Evolutionary conservation across 2,329 filamentous ascomycete genomes (phyloP).

Genomic region (Sporothrix dimorphospora): DNA sequence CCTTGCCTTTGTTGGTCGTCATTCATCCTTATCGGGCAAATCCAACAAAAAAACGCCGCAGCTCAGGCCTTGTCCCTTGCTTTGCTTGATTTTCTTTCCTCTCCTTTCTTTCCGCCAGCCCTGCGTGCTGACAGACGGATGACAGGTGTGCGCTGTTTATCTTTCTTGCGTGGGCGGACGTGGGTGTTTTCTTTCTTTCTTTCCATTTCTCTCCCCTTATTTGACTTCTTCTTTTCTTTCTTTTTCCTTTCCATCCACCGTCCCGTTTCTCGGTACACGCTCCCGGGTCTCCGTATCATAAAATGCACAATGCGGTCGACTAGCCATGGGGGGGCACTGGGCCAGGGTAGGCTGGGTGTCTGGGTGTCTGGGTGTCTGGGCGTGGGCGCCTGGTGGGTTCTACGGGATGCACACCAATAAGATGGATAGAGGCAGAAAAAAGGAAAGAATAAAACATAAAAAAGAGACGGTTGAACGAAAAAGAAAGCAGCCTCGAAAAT

Average conservation of each 20-base stretch:
- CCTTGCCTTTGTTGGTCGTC: background rate
- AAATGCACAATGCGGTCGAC: constrained; percentile 6
- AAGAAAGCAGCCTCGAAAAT: constrained; percentile 9
- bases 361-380: constrained; percentile 5
- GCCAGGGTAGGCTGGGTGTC: constrained; percentile 3
- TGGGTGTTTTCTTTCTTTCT: background rate
- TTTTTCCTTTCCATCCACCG: background rate
- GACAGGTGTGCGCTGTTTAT: constrained; percentile 14
- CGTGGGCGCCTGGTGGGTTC: background rate
- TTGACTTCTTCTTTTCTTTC: background rate
- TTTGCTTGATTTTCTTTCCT: background rate
- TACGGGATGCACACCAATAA: background rate
- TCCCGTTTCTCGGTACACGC: constrained; percentile 17
- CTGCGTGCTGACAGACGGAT: constrained; percentile 16
- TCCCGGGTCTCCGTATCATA: constrained; percentile 12
- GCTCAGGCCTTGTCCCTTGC: background rate
- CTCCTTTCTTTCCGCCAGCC: background rate
- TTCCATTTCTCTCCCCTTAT: background rate
- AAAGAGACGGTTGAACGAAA: background rate
- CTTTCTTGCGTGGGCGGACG: background rate
- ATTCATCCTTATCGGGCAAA: constrained; percentile 17
- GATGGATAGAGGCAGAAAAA: constrained; percentile 12
- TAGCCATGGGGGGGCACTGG: background rate
- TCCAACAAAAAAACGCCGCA: background rate
- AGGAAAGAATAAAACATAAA: background rate